Evolutionary conservation across 2,329 filamentous ascomycete genomes (phyloP), one percentile per base, ranked within the genome.

Genomic region (Trichoderma semiorbis): DNA sequence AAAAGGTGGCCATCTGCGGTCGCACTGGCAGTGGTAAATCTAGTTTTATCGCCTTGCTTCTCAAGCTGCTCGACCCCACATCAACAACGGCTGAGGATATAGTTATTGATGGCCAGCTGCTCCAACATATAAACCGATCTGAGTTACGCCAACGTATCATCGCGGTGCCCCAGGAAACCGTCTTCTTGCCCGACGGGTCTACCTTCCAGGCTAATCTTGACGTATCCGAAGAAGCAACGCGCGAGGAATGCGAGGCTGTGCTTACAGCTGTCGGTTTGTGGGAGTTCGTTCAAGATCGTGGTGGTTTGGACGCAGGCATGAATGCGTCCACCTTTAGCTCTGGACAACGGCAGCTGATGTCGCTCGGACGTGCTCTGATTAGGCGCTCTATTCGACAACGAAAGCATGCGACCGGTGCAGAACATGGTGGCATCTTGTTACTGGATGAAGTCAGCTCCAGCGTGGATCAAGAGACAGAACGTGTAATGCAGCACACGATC

Each of bases 341-440:
- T 43, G 90, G 90, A 0, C 90, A 92, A 77, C 85, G 85, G 63
- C 90, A 92, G 75, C 83, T 92, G 0, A 90, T 92, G 74, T 89
- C 86, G 73, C 83, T 92, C 1, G 89, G 87, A 0, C 80, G 89
- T 0, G 90, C 88, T 0, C 82, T 91, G 24, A 78, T 92, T 10
- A 80, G 85, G 2, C 43, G 18, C 3, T 47, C 43, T 47, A 11
- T 21, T 21, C 18, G 43, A 47, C 43, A 21, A 47, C 43, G 43
- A 21, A 47, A 47, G 2, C 3, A n/a, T 21, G n/a, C 43, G 4
- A 4, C 43, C n/a, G 43, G 43, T 21, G 4, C 43, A 21, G 18
- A 47, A 47, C 8, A 47, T 47, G 43, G 43, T 21, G 43, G 43
- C 10, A 47, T 47, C 18, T 47, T 47, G 18, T 47, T 47, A 21